Evolutionary conservation across 1,139 yeast genomes (phyloP).

Genomic region (Pichia sp.): DNA sequence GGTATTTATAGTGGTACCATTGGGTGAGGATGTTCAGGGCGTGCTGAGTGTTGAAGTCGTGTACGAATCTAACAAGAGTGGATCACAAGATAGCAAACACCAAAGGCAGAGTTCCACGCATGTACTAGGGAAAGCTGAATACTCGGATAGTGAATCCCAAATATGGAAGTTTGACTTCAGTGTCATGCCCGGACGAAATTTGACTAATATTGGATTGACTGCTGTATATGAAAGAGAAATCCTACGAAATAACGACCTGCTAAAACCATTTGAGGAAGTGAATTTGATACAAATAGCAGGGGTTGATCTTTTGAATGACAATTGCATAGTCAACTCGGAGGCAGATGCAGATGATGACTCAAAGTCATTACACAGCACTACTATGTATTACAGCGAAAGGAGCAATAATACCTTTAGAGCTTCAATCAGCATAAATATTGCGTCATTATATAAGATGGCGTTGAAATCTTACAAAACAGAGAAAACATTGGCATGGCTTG

Average conservation of each 20-base stretch:
- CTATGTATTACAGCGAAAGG: not conserved
- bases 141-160: conserved; percentile 1
- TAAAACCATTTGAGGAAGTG: conserved; percentile 18
- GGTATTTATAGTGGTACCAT: conserved; percentile 16
- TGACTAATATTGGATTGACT: conserved; percentile 22
- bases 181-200: conserved; percentile 21
- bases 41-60: conserved; percentile 18
- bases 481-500: conserved; percentile 58
- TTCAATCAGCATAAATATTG: conserved; percentile 36
- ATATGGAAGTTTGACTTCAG: conserved; percentile 17
- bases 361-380: not conserved
- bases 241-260: conserved; percentile 4
- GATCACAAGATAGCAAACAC: not conserved
- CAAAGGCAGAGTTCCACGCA: not conserved
- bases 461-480: conserved; percentile 34
- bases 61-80: conserved; percentile 5
- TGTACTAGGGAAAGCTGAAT: conserved; percentile 8
- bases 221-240: conserved; percentile 23
- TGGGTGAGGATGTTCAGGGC: conserved; percentile 4
- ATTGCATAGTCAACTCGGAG: not conserved
- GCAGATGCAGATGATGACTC: not conserved
- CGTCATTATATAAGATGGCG: conserved; percentile 50
- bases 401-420: conserved; percentile 5
- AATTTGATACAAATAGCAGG: conserved; percentile 16
- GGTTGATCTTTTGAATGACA: conserved; percentile 7